A percentile compares a stretch with the other conserved stretches of the same genome.
phyloP scores from a whole-genome alignment of 2,329 filamentous ascomycete species.

The Penicillium griseofulvum region DNA sequence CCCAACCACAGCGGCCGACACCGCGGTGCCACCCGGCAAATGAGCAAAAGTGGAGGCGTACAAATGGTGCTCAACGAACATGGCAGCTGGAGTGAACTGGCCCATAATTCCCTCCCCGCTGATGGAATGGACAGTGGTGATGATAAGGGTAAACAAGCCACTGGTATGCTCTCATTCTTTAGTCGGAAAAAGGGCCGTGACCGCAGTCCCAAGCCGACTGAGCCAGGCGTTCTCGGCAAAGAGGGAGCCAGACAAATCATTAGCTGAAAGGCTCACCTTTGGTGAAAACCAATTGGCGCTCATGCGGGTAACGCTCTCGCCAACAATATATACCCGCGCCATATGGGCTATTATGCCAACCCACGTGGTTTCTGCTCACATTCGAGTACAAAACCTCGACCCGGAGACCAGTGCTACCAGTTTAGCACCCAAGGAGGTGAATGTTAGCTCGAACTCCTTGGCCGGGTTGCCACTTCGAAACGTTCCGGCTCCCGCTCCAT shows the following conservation, averaged over 20 bases:
- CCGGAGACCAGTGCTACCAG: background rate
- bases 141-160: constrained; percentile 48
- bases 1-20: constrained; percentile 41
- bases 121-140: constrained; percentile 54
- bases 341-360: background rate
- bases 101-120: constrained; percentile 69
- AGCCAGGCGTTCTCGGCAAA: constrained; percentile 89
- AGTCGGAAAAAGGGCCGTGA: constrained; percentile 85
- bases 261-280: constrained; percentile 47
- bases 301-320: background rate
- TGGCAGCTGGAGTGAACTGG: constrained; percentile 87
- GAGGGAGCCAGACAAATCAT: constrained; percentile 86
- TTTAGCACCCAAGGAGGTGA: background rate
- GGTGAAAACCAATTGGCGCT: background rate
- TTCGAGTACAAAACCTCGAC: background rate
- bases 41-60: constrained; percentile 76
- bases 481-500: background rate
- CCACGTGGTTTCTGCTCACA: background rate
- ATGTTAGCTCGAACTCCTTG: background rate
- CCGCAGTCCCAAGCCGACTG: constrained; percentile 89
- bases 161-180: constrained; percentile 84
- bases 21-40: constrained; percentile 65
- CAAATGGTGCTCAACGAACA: constrained; percentile 88
- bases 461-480: background rate
- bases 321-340: background rate